Evolutionary conservation across 768 basidiomycete species (phyloP).

Genomic region (Rhodotorula paludigena): DNA sequence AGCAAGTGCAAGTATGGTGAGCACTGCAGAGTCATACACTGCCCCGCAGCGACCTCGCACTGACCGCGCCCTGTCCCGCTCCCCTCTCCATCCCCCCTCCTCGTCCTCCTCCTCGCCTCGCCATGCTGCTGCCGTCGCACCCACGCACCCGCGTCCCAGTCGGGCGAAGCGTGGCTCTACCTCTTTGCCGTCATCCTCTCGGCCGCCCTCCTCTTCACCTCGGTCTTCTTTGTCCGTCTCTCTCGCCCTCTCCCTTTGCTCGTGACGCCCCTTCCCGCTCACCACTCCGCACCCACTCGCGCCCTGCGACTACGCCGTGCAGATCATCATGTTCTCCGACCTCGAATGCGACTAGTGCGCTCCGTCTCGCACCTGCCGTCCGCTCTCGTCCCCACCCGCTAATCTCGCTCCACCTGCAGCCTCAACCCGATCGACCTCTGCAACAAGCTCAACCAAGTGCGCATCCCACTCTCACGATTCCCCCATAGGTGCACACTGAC

Average conservation of each 20-base stretch:
- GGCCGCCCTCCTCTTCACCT: conserved; percentile 90
- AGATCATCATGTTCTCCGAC: conserved; percentile 99
- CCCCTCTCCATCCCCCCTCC: background rate
- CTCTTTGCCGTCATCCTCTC: conserved; percentile 93
- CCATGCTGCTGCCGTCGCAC: background rate
- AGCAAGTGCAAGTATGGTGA: background rate
- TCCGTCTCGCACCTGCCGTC: background rate
- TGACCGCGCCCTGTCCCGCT: background rate
- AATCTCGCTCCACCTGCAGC: conserved; percentile 52
- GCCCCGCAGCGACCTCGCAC: background rate
- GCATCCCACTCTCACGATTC: conserved; percentile 29
- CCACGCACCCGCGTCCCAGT: background rate
- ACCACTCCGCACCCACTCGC: background rate
- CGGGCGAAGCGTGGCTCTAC: conserved; percentile 66
- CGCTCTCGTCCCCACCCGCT: background rate
- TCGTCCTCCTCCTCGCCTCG: background rate
- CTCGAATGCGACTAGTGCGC: conserved; percentile 68
- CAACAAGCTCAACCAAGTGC: conserved; percentile 95
- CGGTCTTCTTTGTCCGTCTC: conserved; percentile 93
- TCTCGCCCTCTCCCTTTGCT: background rate
- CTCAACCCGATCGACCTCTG: conserved; percentile 99
- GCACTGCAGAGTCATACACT: background rate
- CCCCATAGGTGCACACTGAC: background rate
- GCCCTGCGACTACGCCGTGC: background rate
- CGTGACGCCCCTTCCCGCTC: background rate